Evolutionary conservation across 805 yeast species (phyloP).

Genomic region (Gaillardinia entomophila): DNA sequence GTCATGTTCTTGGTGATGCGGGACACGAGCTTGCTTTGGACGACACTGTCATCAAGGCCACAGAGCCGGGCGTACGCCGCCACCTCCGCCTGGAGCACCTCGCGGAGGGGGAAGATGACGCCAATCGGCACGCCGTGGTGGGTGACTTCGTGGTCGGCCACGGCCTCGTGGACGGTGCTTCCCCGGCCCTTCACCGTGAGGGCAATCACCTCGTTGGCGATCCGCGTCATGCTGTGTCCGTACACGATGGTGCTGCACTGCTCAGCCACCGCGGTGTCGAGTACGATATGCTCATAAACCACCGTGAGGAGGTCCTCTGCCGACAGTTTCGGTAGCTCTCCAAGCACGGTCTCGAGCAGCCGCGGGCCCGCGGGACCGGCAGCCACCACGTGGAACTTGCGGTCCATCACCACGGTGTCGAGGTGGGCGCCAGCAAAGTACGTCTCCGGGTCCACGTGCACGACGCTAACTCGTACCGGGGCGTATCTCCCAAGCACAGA

Average conservation of each 20-base stretch:
- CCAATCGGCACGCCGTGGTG: slow-evolving; percentile 29
- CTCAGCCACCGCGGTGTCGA: slow-evolving; percentile 39
- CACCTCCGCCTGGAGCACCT: slow-evolving; percentile 65
- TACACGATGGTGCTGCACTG: slow-evolving; percentile 54
- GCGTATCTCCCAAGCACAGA: slow-evolving; percentile 11
- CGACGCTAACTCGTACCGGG: slow-evolving; percentile 26
- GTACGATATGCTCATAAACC: slow-evolving; percentile 42
- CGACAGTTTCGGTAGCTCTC: slow-evolving; percentile 42
- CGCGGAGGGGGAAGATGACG: slow-evolving; percentile 67
- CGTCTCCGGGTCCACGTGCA: slow-evolving; percentile 35
- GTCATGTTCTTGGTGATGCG: slow-evolving; percentile 67
- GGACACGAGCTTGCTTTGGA: slow-evolving; percentile 15
- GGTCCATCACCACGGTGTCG: slow-evolving; percentile 9
- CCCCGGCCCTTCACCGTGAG: slow-evolving; percentile 87
- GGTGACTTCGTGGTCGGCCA: slow-evolving; percentile 39
- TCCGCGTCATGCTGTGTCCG: slow-evolving; percentile 76
- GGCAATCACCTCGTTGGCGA: slow-evolving; percentile 77
- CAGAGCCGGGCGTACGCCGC: slow-evolving; percentile 45
- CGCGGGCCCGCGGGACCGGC: not conserved
- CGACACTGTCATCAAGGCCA: slow-evolving; percentile 28
- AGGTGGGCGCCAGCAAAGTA: slow-evolving; percentile 28
- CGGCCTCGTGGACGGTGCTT: slow-evolving; percentile 46
- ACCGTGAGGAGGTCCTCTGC: slow-evolving; percentile 54
- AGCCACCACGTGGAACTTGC: slow-evolving; percentile 7
- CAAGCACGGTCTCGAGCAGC: not conserved